Evolutionary conservation across 2,329 filamentous ascomycete species (phyloP).

Genomic region (Colletotrichum neosansevieriae): DNA sequence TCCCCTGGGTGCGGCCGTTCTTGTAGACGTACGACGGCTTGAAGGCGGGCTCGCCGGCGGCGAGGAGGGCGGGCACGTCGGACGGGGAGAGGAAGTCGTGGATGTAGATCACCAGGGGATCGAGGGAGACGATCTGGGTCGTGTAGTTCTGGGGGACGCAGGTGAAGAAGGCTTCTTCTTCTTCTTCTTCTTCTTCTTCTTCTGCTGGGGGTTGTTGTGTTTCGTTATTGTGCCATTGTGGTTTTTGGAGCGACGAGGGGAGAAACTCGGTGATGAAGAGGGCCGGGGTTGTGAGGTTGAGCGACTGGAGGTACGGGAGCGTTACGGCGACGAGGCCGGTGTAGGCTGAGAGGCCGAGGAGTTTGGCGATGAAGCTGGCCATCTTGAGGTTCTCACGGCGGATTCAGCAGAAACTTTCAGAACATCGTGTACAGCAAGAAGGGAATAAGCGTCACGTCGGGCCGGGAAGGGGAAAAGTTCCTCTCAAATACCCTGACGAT

Average conservation of each 20-base stretch:
- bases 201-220: neutral
- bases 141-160: conserved; percentile 52
- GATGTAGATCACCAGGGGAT: conserved; percentile 59
- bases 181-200: too few species aligned
- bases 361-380: conserved; percentile 18
- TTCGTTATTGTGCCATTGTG: neutral
- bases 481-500: neutral
- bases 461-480: neutral
- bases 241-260: neutral
- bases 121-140: conserved; percentile 56
- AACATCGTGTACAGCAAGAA: neutral
- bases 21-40: conserved; percentile 53
- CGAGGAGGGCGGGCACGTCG: conserved; percentile 51
- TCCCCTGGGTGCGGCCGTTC: conserved; percentile 48
- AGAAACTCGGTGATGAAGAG: conserved; percentile 2
- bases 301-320: conserved; percentile 21
- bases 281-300: neutral
- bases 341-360: conserved; percentile 31
- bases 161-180: neutral
- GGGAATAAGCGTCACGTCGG: neutral
- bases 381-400: neutral
- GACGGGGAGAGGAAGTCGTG: conserved; percentile 51
- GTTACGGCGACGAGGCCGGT: conserved; percentile 35
- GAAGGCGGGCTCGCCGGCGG: conserved; percentile 51
- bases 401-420: neutral